Evolutionary conservation across 2,329 filamentous ascomycete genomes (phyloP).

Genomic region (Lasiodiplodia citricola): DNA sequence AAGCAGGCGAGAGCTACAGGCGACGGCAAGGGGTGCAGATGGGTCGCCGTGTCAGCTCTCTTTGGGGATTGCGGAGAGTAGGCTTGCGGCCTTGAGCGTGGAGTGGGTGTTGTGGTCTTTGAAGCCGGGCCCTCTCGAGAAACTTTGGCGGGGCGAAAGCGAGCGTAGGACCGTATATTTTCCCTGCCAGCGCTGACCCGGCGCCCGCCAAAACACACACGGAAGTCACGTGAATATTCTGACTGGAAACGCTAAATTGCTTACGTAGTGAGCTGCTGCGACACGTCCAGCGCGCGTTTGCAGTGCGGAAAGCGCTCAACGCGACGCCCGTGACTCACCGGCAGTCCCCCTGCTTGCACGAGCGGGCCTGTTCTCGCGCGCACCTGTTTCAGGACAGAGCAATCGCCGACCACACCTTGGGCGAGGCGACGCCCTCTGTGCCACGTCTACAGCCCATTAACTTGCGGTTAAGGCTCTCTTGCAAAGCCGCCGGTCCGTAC

Average conservation of each 20-base stretch:
- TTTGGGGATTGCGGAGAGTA: not conserved
- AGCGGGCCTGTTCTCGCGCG: not conserved
- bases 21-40: constrained; percentile 8
- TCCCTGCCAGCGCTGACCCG: not conserved
- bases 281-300: constrained; percentile 19
- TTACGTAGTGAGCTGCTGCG: not conserved
- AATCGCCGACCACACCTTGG: constrained; percentile 1
- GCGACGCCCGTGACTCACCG: constrained; percentile 11
- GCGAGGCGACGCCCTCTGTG: not conserved
- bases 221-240: not conserved
- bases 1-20: constrained; percentile 7
- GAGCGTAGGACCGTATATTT: not conserved
- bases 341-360: not conserved
- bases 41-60: constrained; percentile 2
- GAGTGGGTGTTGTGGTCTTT: constrained; percentile 10
- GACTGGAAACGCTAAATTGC: not conserved
- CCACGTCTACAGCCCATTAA: not conserved
- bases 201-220: not conserved
- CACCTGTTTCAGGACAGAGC: constrained; percentile 10
- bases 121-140: not conserved
- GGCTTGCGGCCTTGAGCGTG: constrained; percentile 1
- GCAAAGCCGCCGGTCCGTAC: not conserved
- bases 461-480: not conserved
- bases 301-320: not conserved
- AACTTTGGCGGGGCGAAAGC: constrained; percentile 1